These are phyloP conservation scores for Sanghuangporus baumii DNA, from an alignment of 1,284 basidiomycete genomes.

Conservation along the genomic window DNA sequence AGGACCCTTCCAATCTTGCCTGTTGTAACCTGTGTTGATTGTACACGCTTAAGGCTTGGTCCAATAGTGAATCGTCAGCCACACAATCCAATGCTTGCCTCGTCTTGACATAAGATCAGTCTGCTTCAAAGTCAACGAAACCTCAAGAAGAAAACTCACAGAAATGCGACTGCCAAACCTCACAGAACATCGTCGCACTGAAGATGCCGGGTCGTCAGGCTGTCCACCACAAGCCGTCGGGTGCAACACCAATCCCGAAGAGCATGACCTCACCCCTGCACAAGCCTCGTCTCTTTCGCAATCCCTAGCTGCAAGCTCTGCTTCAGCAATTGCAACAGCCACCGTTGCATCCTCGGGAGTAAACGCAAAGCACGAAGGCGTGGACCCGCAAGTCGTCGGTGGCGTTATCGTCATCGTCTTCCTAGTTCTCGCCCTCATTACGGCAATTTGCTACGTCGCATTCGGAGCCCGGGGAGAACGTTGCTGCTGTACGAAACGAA, in stretches of 20 bases:
- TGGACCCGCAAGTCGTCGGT: constrained; percentile 5
- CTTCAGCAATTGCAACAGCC: background rate
- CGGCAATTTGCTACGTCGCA: constrained; percentile 1
- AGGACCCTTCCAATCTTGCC: background rate
- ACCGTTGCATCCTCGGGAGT: background rate
- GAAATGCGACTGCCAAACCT: background rate
- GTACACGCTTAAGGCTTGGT: background rate
- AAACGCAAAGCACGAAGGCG: background rate
- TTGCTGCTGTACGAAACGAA: constrained; percentile 4
- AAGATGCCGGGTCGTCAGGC: constrained; percentile 12
- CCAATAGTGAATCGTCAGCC: background rate
- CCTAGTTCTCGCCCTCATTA: constrained; percentile 1
- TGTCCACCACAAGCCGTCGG: constrained; percentile 7
- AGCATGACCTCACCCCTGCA: constrained; percentile 10
- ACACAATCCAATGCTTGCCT: background rate
- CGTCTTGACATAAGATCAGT: background rate
- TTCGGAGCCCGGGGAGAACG: constrained; percentile 11
- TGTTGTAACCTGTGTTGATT: background rate
- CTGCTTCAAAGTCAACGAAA: background rate
- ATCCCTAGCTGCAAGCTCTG: background rate
- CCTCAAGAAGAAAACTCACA: background rate
- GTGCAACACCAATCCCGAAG: constrained; percentile 10
- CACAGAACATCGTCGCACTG: constrained; percentile 3
- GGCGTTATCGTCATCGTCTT: constrained; percentile 12
- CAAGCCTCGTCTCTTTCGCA: constrained; percentile 10